Evolutionary conservation across 805 yeast species (phyloP).

Genomic region (Ogataea siamensis): DNA sequence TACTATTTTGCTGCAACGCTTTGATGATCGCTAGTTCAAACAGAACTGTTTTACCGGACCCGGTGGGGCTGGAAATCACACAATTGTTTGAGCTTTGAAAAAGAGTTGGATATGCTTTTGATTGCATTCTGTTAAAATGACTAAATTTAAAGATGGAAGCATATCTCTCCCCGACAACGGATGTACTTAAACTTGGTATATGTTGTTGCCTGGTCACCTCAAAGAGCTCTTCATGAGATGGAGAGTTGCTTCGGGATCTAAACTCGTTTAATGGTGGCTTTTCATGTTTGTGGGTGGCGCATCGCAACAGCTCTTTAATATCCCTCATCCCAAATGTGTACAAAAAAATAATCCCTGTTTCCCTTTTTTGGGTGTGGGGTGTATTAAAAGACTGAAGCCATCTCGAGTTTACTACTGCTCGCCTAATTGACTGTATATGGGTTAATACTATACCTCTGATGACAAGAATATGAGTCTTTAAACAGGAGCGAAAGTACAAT

Average conservation of each 20-base stretch:
- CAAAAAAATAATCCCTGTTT: constrained; percentile 2
- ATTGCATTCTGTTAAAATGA: constrained; percentile 50
- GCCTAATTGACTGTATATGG: too few relatives aligned
- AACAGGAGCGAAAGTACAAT: too few relatives aligned
- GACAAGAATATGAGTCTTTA: too few relatives aligned
- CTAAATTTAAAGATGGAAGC: constrained; percentile 35
- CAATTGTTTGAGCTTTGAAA: constrained; percentile 40
- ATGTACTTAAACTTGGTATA: constrained; percentile 7
- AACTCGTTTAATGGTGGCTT: too few relatives aligned
- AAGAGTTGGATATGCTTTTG: constrained; percentile 39
- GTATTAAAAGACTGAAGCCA: too few relatives aligned
- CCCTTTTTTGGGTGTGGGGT: constrained; percentile 9
- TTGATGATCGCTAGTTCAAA: constrained; percentile 51
- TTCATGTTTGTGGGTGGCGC: too few relatives aligned
- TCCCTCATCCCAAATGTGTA: constrained; percentile 4
- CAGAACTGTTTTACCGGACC: constrained; percentile 57
- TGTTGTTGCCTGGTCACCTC: background rate
- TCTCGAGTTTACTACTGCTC: too few relatives aligned
- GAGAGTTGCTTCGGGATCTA: too few relatives aligned
- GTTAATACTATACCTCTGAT: too few relatives aligned
- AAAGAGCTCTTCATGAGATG: constrained; percentile 8
- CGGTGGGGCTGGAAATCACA: constrained; percentile 55
- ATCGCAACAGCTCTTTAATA: constrained; percentile 6
- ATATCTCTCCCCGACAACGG: constrained; percentile 38
- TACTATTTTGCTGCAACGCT: constrained; percentile 24